phyloP scores from a whole-genome alignment of 768 basidiomycete genomes.

The Lentinus tigrinus region DNA sequence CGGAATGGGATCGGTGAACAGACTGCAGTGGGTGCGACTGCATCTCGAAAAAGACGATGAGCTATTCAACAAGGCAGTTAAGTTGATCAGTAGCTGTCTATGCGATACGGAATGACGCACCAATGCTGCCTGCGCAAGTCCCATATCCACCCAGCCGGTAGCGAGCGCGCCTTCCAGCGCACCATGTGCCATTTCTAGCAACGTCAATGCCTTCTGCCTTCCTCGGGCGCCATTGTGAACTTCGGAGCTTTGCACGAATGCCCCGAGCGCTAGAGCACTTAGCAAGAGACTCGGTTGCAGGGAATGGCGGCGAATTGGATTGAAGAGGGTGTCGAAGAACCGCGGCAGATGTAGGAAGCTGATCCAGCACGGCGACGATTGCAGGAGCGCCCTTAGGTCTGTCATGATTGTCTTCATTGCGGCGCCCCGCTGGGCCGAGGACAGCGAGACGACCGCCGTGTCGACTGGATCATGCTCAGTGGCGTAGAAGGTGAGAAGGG shows the following conservation, averaged over 20 bases:
- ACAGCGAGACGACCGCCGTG: conserved; percentile 13
- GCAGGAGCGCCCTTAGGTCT: conserved; percentile 66
- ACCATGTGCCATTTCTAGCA: conserved; percentile 68
- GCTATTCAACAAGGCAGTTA: conserved; percentile 34
- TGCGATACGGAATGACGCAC: conserved; percentile 3
- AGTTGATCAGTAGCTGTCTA: background rate
- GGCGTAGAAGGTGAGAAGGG: conserved; percentile 54
- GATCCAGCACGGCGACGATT: conserved; percentile 65
- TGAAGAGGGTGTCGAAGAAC: conserved; percentile 58
- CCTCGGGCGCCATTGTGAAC: conserved; percentile 46
- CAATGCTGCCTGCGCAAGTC: conserved; percentile 71
- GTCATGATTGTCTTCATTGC: conserved; percentile 44
- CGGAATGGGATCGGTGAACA: conserved; percentile 49
- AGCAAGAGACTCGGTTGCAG: conserved; percentile 71
- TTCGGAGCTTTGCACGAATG: conserved; percentile 69
- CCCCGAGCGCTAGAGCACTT: conserved; percentile 59
- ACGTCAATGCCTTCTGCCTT: conserved; percentile 53
- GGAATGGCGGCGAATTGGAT: conserved; percentile 47
- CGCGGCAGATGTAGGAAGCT: conserved; percentile 70
- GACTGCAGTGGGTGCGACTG: conserved; percentile 65
- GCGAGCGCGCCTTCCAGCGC: conserved; percentile 70
- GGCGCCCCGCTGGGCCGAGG: conserved; percentile 39
- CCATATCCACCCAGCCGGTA: conserved; percentile 70
- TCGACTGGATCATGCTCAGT: conserved; percentile 3
- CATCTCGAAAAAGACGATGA: conserved; percentile 70